phyloP scores from a whole-genome alignment of 352 stramenopile species.

The Elongisporangium anandrum region DNA sequence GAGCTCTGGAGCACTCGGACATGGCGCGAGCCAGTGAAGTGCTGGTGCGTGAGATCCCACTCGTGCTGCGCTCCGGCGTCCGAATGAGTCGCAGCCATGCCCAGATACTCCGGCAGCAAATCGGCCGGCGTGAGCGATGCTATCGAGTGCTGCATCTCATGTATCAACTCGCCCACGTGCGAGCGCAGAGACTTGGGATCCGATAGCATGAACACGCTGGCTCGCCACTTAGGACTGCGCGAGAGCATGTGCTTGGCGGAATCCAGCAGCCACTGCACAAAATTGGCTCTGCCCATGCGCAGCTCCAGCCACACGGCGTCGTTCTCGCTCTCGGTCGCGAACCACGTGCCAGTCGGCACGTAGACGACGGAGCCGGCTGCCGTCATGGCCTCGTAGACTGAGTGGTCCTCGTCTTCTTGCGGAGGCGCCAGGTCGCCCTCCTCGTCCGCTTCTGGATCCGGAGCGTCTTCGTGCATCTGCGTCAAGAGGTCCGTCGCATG shows the following conservation, averaged over 20 bases:
- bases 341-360: conserved; percentile 51
- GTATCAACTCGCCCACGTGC: conserved; percentile 15
- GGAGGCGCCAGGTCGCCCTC: background rate
- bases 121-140: conserved; percentile 14
- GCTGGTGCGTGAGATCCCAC: conserved; percentile 2
- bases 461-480: background rate
- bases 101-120: conserved; percentile 31
- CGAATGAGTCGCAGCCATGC: background rate
- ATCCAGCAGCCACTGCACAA: conserved; percentile 16
- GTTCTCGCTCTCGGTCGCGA: conserved; percentile 16
- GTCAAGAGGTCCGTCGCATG: conserved; percentile 8
- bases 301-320: conserved; percentile 39
- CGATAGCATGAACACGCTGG: conserved; percentile 8
- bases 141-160: conserved; percentile 12
- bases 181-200: conserved; percentile 8
- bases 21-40: background rate
- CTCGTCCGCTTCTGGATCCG: conserved; percentile 14
- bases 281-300: conserved; percentile 20
- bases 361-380: conserved; percentile 45
- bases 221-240: conserved; percentile 21
- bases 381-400: conserved; percentile 6
- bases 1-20: conserved; percentile 28
- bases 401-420: background rate
- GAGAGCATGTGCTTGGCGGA: conserved; percentile 25
- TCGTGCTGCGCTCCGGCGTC: background rate